These are phyloP conservation scores for Colletotrichum zoysiae DNA, from an alignment of 2,329 filamentous ascomycete species.

Conservation along the genomic window DNA sequence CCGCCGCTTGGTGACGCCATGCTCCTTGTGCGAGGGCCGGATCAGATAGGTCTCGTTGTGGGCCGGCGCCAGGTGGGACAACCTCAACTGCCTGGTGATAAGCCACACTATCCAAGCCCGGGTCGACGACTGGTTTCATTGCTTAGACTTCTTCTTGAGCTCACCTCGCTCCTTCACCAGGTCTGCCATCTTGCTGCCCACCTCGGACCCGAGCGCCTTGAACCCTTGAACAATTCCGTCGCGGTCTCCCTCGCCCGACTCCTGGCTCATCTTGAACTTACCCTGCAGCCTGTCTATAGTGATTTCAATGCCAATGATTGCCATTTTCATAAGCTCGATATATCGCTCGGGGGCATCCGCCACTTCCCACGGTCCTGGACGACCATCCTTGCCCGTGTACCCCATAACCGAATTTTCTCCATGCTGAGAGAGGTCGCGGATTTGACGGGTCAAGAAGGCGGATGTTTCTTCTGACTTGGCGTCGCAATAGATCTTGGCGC, in stretches of 20 bases:
- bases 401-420: conserved; percentile 69
- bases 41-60: neutral
- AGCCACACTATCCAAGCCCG: fast-evolving
- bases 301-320: conserved; percentile 72
- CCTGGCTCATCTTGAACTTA: conserved; percentile 78
- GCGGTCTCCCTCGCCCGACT: conserved; percentile 64
- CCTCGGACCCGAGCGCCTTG: conserved; percentile 49
- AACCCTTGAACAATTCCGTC: conserved; percentile 71
- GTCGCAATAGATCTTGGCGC: conserved; percentile 66
- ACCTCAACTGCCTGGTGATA: neutral
- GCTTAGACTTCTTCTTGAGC: conserved; percentile 44
- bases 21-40: neutral
- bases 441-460: conserved; percentile 63
- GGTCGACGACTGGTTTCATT: neutral
- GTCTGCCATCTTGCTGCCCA: conserved; percentile 48
- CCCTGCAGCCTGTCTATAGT: conserved; percentile 66
- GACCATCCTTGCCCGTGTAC: conserved; percentile 56
- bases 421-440: conserved; percentile 64
- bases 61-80: neutral
- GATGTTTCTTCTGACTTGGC: conserved; percentile 58
- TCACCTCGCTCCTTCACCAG: conserved; percentile 50
- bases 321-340: conserved; percentile 68
- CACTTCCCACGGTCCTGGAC: conserved; percentile 65
- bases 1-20: neutral
- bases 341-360: conserved; percentile 68